A percentile compares a stretch with the other conserved stretches of the same genome.
These are phyloP conservation scores for Pseudognaphalium luteoalbum DNA, from an alignment of 129 eudicot genomes.

Conservation along the genomic window DNA sequence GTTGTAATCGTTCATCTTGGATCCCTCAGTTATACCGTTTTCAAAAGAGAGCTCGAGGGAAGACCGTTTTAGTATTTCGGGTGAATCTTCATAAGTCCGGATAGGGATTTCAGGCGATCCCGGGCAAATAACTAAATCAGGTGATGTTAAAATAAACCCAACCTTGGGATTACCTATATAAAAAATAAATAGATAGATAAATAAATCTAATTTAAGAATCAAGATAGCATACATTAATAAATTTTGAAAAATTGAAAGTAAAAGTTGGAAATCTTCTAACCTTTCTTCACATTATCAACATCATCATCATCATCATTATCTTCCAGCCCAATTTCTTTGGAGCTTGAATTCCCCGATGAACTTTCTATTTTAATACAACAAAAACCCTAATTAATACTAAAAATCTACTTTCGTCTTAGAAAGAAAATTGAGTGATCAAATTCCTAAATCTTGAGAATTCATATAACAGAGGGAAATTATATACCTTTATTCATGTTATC, in stretches of 20 bases:
- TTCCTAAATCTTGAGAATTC: constrained; percentile 2
- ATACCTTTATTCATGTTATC: constrained; percentile 10
- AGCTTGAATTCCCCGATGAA: constrained; percentile 17
- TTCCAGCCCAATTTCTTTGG: not conserved
- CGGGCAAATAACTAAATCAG: constrained; percentile 65
- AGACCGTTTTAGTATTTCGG: constrained; percentile 40
- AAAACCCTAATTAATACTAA: not conserved
- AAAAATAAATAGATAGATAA: not conserved
- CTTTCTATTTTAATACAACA: not conserved
- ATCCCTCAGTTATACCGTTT: constrained; percentile 63
- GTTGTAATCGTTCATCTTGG: constrained; percentile 34
- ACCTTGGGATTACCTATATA: constrained; percentile 42
- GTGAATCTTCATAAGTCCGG: constrained; percentile 42
- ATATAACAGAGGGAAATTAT: not conserved
- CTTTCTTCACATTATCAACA: not conserved
- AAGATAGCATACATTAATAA: not conserved
- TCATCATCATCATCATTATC: not conserved
- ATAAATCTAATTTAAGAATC: not conserved
- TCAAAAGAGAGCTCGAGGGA: constrained; percentile 74
- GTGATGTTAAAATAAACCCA: constrained; percentile 64
- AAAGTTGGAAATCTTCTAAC: not conserved
- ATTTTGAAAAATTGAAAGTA: not conserved
- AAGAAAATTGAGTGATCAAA: not conserved
- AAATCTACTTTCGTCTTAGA: too few species aligned
- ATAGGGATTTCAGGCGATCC: constrained; percentile 67